Base-by-base conservation (phyloP, 164 flowering plant genomes). In the Dillenia turbinata region DNA sequence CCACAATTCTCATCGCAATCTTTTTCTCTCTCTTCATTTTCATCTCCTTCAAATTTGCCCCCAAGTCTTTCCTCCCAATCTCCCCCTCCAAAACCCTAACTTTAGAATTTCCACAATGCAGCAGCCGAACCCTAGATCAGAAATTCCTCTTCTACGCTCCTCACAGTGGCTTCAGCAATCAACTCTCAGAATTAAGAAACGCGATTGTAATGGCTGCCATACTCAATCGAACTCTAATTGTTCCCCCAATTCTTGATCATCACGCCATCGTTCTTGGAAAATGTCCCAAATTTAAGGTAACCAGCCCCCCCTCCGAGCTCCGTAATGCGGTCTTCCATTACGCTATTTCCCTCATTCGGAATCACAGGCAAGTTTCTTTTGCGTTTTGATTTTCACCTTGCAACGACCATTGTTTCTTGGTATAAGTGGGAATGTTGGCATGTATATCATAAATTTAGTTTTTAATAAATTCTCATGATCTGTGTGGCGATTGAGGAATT, bases 121-220 rank as follows among this genome's bases (percentile, higher is more conserved):
- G 54, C 33, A 9, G 16, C 33, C 50, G 54, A 44, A 44, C 56
- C 61, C 52, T 49, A 40, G 77, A 73, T 10, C 78, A 83, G 52
- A 85, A 61, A 52, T 89, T 86, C 70, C 68, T 92, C 8, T 86
- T 79, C 79, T 94, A 80, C 65, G 86, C 99, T 1, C 97, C 97
- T 0, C 96, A 94, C 75, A 94, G 99, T 56, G 97, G 99, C 13
- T 94, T 94, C 81, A 89, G 89, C 80, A 94, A 94, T 72, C 99
- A 94, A 80, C 78, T 91, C 1, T 75, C 95, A 5, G 97, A 94
- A 77, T 78, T 94, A 72, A 89, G 79, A 67, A 88, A 89, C 61
- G 96, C 92, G 8, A 43, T 89, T 19, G 26, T 94, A 26, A 73
- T 91, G 71, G 88, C 96, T 5, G 82, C 78, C 2, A 83, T 94